Conservation (phyloP, 2,329 filamentous ascomycete species). For the Hansfordia pulvinata region DNA sequence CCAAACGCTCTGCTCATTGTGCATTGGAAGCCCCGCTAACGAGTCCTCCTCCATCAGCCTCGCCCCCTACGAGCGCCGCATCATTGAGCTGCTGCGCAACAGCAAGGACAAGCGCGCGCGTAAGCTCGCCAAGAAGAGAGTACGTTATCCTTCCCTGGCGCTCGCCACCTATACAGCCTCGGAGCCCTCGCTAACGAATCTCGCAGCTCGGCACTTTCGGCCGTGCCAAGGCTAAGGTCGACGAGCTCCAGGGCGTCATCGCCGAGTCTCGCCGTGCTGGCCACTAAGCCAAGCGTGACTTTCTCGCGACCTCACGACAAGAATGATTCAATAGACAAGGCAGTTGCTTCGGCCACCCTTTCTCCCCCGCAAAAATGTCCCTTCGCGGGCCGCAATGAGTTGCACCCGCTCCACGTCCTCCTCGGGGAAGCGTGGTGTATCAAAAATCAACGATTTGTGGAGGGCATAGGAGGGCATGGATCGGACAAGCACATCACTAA, state of each 20-base stretch:
- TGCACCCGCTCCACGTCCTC: no score
- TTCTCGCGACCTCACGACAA: no score
- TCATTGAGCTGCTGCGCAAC: constrained; percentile 98
- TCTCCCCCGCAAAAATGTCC: no score
- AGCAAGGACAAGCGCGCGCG: constrained; percentile 98
- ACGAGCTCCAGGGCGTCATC: constrained; percentile 96
- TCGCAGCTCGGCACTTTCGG: constrained; percentile 88
- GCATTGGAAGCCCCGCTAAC: not conserved
- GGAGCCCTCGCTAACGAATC: not conserved
- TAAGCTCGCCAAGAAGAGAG: constrained; percentile 98
- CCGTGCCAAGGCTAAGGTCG: constrained; percentile 98
- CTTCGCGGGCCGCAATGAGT: no score
- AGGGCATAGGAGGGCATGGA: no score
- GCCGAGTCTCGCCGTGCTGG: constrained; percentile 70
- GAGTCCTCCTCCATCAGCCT: constrained; percentile 30
- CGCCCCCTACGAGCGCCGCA: constrained; percentile 92
- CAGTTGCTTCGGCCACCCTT: no score
- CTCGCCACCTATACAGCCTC: not conserved
- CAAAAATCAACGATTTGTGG: no score
- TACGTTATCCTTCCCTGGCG: constrained; percentile 32
- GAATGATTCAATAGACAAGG: no score
- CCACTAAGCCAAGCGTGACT: constrained; percentile 32
- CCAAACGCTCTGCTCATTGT: constrained; percentile 1
- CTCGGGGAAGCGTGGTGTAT: no score
- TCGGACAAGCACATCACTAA: no score